Evolutionary conservation across 2,329 filamentous ascomycete species (phyloP).

Genomic region (Coniochaeta hoffmannii): DNA sequence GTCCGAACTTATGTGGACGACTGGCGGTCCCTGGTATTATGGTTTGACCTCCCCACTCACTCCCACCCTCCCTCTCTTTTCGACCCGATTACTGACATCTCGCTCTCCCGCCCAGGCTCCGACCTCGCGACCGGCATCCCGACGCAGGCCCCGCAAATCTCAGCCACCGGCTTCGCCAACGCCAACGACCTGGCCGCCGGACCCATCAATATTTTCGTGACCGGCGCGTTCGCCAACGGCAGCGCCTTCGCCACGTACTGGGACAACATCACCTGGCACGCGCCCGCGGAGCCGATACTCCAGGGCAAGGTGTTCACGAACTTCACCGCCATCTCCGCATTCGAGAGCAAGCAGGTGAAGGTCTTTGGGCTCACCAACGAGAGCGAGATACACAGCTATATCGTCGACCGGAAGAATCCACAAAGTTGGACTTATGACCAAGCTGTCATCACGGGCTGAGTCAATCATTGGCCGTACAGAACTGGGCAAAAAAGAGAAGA

Average conservation of each 20-base stretch:
- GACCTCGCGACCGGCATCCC: background rate
- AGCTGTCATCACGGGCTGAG: background rate
- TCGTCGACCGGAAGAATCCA: slow-evolving; percentile 1
- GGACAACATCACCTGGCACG: slow-evolving; percentile 3
- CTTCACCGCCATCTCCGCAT: background rate
- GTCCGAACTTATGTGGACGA: background rate
- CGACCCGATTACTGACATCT: background rate
- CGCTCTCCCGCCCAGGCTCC: background rate
- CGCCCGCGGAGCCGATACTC: background rate
- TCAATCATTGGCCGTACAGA: too few species aligned
- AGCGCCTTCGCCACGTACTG: slow-evolving; percentile 2
- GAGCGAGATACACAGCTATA: slow-evolving; percentile 4
- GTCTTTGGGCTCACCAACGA: slow-evolving; percentile 5
- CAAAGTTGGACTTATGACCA: slow-evolving; percentile 1
- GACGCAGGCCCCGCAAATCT: background rate
- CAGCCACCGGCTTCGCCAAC: background rate
- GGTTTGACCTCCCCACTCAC: background rate
- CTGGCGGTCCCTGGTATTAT: background rate
- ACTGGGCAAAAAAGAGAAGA: background rate
- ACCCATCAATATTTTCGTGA: background rate
- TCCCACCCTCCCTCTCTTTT: background rate
- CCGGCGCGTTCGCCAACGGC: background rate
- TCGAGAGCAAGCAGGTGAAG: background rate
- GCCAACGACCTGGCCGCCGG: background rate
- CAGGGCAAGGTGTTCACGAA: slow-evolving; percentile 3